Evolutionary conservation across 306 rosid genomes (phyloP), one percentile per base, ranked within the genome.

Genomic region (Prunus kanzakura): DNA sequence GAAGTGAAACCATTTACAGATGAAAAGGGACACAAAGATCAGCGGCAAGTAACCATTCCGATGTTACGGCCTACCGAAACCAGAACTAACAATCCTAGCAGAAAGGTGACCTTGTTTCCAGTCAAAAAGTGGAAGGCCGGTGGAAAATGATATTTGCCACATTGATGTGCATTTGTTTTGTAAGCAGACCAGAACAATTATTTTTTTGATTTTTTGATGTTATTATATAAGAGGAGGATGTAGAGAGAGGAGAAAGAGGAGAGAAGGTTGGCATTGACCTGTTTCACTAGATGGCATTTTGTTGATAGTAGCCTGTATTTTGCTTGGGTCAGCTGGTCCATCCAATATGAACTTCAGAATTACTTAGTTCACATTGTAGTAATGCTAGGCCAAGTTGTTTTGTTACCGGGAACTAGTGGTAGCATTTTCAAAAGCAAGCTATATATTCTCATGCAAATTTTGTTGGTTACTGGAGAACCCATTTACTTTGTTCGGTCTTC

Each of bases 1-100:
- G 99, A 92, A 82, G 84, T 95, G 69, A 90, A 88, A 77, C 85
- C 89, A 49, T 83, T 87, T 76, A 38, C 86, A 41, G 97, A 89
- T 11, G 96, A 88, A 55, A 84, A 83, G 78, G 86, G 71, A 50
- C 88, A 77, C 61, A 84, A 80, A 74, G 82, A 79, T 52, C 93
- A 76, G 80, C 86, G 78, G 35, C 88, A 87, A 76, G 90, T 52
- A 23, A 75, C 86, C 57, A 80, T 92, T 83, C 81, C 99, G 16
- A 82, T 80, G 78, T 73, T 93, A 67, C 85, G 83, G 80, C 81
- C 94, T 66, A 47, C 84, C 3, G 91, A 92, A 75, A 76, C 83
- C 30, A 83, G 82, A 30, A 77, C 69, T 68, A 85, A 85, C 69
- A 82, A 76, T 54, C 58, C 85, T 19, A 84, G 82, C 68, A 83